Base-by-base conservation (phyloP, 352 stramenopile species). In the Phytophthora sp. region DNA sequence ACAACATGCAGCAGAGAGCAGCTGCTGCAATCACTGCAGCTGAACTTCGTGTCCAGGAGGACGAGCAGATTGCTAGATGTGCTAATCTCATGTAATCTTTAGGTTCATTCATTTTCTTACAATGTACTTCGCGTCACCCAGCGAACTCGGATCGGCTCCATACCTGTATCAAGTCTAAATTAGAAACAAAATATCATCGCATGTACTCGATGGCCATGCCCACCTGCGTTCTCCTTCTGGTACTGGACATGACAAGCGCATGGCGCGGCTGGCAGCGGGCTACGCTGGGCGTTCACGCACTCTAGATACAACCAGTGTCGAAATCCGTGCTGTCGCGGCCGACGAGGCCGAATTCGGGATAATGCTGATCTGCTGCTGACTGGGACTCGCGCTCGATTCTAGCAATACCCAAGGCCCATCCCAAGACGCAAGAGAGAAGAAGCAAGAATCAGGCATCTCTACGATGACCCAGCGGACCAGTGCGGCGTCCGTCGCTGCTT, bases 51-150 rank as follows among this genome's bases (percentile, higher is more conserved):
- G 24, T 26, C 30, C 8, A 24, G 27, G 15, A 59, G n/a, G n/a
- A 60, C 23, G 3, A 42, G 17, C 46, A 54, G 39, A 23, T 18
- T 6, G 12, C 37, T 64, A 18, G 39, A 42, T 46, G 37, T 70
- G 41, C 42, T 66, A 59, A 60, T 63, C 45, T 62, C 51, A 67
- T 68, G 54, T 75, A 75, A 59, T 69, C 55, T 72, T 74, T 61
- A 72, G 54, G 55, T 73, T 69, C 42, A 74, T 65, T 72, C 54
- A 68, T 72, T 72, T 72, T 71, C 64, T 66, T 71, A 70, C 61
- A 75, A 68, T n/a, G 54, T 72, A 69, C 34, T 62, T 75, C 21
- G 38, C 61, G 48, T 71, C 44, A 51, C 49, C 60, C 49, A 62
- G 50, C 34, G 30, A 66, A 53, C 62, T 73, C 42, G 58, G 58